Evolutionary conservation across 2,329 filamentous ascomycete genomes (phyloP).

Genomic region (Cladophialophora carrionii): DNA sequence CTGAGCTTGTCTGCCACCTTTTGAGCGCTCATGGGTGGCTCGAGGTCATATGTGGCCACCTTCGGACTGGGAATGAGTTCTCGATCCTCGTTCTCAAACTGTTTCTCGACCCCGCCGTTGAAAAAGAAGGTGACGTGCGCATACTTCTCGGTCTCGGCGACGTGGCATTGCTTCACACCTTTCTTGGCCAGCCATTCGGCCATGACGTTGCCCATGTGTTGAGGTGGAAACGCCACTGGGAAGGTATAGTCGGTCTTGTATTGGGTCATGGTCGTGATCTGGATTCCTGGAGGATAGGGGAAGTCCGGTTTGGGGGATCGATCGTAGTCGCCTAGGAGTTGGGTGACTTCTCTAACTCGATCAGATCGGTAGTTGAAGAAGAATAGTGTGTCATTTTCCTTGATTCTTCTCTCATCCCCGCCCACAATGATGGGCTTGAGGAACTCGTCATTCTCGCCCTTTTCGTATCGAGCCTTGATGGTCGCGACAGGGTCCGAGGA

Average conservation of each 20-base stretch:
- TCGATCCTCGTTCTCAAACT: conserved; percentile 86
- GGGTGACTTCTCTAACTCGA: conserved; percentile 92
- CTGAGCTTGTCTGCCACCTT: conserved; percentile 85
- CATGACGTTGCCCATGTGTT: conserved; percentile 96
- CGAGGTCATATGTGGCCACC: conserved; percentile 92
- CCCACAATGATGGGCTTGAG: conserved; percentile 95
- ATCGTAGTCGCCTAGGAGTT: conserved; percentile 89
- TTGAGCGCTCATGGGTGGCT: conserved; percentile 94
- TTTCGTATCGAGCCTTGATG: conserved; percentile 83
- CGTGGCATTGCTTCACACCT: conserved; percentile 86
- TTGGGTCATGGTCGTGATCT: conserved; percentile 94
- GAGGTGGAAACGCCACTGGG: conserved; percentile 87
- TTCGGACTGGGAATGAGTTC: conserved; percentile 94
- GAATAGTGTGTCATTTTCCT: conserved; percentile 93
- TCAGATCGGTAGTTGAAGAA: conserved; percentile 99
- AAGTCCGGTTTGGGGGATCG: conserved; percentile 89
- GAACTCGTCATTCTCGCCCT: conserved; percentile 94
- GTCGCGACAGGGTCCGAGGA: conserved; percentile 82
- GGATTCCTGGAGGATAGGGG: conserved; percentile 84
- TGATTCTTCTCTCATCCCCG: conserved; percentile 80
- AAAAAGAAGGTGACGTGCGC: conserved; percentile 99
- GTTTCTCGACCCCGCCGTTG: conserved; percentile 97
- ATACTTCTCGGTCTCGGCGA: conserved; percentile 99
- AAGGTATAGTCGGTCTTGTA: conserved; percentile 97
- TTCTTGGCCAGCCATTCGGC: conserved; percentile 95